Base-by-base conservation (phyloP, 2,329 filamentous ascomycete species). In the Colletotrichum eremochloae region DNA sequence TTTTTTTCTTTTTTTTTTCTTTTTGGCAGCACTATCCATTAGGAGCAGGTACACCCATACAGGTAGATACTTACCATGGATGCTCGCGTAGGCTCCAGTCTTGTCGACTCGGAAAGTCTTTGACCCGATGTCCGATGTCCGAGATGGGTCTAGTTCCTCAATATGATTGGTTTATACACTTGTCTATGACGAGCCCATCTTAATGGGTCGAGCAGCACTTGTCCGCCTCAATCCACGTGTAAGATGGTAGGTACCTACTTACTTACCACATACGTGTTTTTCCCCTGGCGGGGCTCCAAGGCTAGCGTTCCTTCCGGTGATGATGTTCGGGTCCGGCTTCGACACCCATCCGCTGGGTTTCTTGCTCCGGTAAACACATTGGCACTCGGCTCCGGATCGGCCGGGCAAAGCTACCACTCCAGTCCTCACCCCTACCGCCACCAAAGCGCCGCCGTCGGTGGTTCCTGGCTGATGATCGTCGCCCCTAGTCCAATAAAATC, bases 111-210 rank as follows among this genome's bases (percentile, higher is more conserved):
- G 77, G 77, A 75, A 44, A 61, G 74, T 74, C 58, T 78, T 77
- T 76, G 70, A 48, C 65, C 77, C 77, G 77, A 76, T 72, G 15
- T 55, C 77, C 77, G 77, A 78, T 46, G 55, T 63, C 69, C 69
- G 61, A 70, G 50, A 61, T 61, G 63, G 62, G 57, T 31, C 63
- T 66, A 44, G 29, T n/a, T n/a, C 9, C 8, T 55, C 6, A 0
- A 7, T 33, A 9, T 56, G 15, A 70, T 70, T 65, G 66, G 70
- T 12, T 36, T 1, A 36, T 3, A 2, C 20, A 5, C 6, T 0
- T n/a, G 6, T 69, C 64, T 48, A 68, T 72, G 66, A 72, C 60
- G 70, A 65, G 46, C 8, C 8, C 8, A 57, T 70, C 40, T 63
- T 55, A 52, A n/a, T n/a, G 5, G 9, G 3, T 20, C 18, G 50